phyloP scores from a whole-genome alignment of 225 moss, liverwort and hornwort species.

The Climacium dendroides region DNA sequence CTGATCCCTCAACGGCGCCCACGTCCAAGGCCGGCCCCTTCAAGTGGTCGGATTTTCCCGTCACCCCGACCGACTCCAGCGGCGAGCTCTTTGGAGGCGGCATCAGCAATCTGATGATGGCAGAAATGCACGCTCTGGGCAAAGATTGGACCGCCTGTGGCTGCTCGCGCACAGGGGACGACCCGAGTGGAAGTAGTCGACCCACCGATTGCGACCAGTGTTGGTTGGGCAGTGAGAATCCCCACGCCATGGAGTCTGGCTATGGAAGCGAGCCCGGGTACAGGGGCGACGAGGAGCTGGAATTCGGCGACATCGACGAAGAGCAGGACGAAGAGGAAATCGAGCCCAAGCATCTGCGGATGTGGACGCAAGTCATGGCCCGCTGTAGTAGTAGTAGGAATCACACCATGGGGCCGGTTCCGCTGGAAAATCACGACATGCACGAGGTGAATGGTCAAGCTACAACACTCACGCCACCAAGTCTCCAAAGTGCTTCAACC shows the following conservation, averaged over 20 bases:
- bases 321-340: constrained; percentile 52
- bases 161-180: constrained; percentile 4
- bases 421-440: neutral
- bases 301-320: constrained; percentile 32
- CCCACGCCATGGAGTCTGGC: constrained; percentile 21
- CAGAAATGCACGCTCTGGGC: constrained; percentile 21
- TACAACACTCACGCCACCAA: neutral
- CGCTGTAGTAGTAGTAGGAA: neutral
- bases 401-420: neutral
- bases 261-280: constrained; percentile 52
- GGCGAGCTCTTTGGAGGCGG: constrained; percentile 38
- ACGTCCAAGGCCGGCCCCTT: constrained; percentile 44
- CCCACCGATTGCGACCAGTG: constrained; percentile 26
- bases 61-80: constrained; percentile 41
- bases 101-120: neutral
- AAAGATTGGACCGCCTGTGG: constrained; percentile 33
- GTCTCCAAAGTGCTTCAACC: neutral
- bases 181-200: neutral
- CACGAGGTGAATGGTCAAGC: neutral
- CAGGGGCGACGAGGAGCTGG: constrained; percentile 38
- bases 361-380: constrained; percentile 31
- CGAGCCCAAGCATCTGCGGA: constrained; percentile 34
- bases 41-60: constrained; percentile 43
- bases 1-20: constrained; percentile 40
- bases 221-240: constrained; percentile 19